A percentile compares a stretch with the other conserved stretches of the same genome.
Conservation (phyloP, 306 rosid species). For the Leucaena leucocephala region DNA sequence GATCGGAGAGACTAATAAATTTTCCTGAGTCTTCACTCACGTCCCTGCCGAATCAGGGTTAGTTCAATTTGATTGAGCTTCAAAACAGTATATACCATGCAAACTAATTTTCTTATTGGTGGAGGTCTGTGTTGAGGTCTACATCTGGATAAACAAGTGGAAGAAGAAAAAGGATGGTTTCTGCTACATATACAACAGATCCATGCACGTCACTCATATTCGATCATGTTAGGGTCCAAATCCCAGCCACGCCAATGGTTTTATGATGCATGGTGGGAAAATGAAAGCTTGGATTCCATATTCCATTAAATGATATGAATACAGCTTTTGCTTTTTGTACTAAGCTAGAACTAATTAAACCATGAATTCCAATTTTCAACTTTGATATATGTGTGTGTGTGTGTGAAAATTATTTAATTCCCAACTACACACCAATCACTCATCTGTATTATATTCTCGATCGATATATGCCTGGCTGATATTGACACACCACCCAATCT, state of each 20-base stretch:
- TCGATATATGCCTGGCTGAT: background rate
- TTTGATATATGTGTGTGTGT: background rate
- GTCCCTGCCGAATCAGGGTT: background rate
- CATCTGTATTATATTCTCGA: background rate
- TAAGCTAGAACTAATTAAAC: background rate
- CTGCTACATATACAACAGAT: background rate
- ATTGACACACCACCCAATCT: conserved; percentile 17
- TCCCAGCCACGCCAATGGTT: background rate
- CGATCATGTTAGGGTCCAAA: background rate
- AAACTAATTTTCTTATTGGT: conserved; percentile 25
- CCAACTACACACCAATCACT: background rate
- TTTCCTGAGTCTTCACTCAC: background rate
- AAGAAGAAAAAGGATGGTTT: background rate
- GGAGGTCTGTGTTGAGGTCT: conserved; percentile 14
- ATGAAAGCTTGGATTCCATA: conserved; percentile 12
- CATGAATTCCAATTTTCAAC: conserved; percentile 11
- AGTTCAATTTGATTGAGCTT: too few species aligned
- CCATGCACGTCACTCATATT: background rate
- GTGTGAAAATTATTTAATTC: conserved; percentile 2
- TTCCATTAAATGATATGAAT: conserved; percentile 22
- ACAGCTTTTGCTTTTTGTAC: background rate
- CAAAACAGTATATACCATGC: background rate
- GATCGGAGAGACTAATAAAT: background rate
- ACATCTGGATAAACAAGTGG: conserved; percentile 32
- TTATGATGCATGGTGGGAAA: conserved; percentile 21